Evolutionary conservation across 306 rosid species (phyloP).

Genomic region (Chamaecrista fasciculata): DNA sequence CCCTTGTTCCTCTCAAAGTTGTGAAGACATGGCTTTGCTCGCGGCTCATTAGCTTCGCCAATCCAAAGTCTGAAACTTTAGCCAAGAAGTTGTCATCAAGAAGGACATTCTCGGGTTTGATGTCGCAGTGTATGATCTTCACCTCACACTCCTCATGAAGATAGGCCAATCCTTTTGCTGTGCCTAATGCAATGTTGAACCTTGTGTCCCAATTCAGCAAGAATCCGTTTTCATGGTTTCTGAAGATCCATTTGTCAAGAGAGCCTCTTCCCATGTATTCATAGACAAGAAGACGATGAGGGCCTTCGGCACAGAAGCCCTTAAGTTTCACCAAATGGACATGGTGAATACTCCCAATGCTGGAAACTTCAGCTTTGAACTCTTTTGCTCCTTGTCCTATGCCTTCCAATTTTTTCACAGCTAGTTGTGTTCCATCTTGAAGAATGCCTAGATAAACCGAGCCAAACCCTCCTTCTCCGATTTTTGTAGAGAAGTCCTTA

Average conservation of each 20-base stretch:
- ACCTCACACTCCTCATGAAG: slow-evolving; percentile 93
- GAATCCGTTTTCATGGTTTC: slow-evolving; percentile 47
- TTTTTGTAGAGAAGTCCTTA: slow-evolving; percentile 63
- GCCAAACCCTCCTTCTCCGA: slow-evolving; percentile 94
- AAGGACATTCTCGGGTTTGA: slow-evolving; percentile 88
- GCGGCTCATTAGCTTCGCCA: slow-evolving; percentile 82
- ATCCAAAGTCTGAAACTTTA: slow-evolving; percentile 85
- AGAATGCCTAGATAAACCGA: slow-evolving; percentile 82
- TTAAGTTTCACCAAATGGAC: slow-evolving; percentile 67
- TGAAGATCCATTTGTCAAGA: slow-evolving; percentile 74
- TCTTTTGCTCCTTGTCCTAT: slow-evolving; percentile 88
- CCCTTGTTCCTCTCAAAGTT: slow-evolving; percentile 84
- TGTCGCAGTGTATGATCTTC: slow-evolving; percentile 83
- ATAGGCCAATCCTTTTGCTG: slow-evolving; percentile 83
- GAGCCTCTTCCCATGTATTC: slow-evolving; percentile 80
- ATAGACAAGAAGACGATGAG: slow-evolving; percentile 66
- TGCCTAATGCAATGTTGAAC: slow-evolving; percentile 83
- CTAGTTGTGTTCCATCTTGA: slow-evolving; percentile 66
- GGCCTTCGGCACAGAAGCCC: slow-evolving; percentile 66
- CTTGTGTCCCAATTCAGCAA: slow-evolving; percentile 75
- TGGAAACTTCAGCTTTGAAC: slow-evolving; percentile 85
- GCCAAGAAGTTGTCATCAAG: slow-evolving; percentile 69
- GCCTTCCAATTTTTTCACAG: slow-evolving; percentile 93
- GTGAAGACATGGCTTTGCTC: slow-evolving; percentile 93
- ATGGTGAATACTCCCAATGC: slow-evolving; percentile 91